These are phyloP conservation scores for Trametes meyenii DNA, from an alignment of 768 basidiomycete species.

Conservation along the genomic window DNA sequence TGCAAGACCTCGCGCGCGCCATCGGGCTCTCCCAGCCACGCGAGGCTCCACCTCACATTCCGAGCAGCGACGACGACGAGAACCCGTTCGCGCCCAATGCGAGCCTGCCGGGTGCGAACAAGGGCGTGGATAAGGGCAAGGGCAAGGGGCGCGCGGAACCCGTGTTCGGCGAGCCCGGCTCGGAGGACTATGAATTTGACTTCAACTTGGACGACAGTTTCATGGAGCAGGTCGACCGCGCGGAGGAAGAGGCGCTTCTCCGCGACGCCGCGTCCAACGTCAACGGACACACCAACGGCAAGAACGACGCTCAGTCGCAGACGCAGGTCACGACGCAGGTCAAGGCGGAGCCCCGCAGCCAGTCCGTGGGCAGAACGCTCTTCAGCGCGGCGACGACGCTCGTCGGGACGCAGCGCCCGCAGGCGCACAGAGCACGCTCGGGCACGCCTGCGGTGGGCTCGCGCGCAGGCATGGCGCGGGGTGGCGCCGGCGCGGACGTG, in stretches of 20 bases:
- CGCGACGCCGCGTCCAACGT: background rate
- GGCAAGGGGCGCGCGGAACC: conserved; percentile 4
- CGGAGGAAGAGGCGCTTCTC: conserved; percentile 33
- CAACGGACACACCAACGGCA: background rate
- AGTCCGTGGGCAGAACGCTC: background rate
- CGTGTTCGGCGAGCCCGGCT: conserved; percentile 12
- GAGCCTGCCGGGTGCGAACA: background rate
- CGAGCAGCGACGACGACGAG: conserved; percentile 36
- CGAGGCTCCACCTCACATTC: conserved; percentile 27
- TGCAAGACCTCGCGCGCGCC: conserved; percentile 37
- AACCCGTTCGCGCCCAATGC: conserved; percentile 2
- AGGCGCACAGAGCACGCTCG: background rate
- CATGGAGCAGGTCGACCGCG: conserved; percentile 42
- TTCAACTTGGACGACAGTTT: conserved; percentile 44
- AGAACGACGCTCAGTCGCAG: background rate
- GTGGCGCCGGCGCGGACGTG: conserved; percentile 8
- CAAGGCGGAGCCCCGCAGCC: conserved; percentile 11
- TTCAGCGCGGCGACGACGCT: background rate
- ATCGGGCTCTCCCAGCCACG: conserved; percentile 30
- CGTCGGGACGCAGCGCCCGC: background rate
- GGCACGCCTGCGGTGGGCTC: background rate
- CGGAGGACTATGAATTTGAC: conserved; percentile 31
- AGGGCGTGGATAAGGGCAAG: background rate
- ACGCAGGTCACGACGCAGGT: conserved; percentile 9
- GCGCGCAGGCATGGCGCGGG: conserved; percentile 2